Evolutionary conservation across 441 rosid species (phyloP).

Genomic region (Pelargonium australe): DNA sequence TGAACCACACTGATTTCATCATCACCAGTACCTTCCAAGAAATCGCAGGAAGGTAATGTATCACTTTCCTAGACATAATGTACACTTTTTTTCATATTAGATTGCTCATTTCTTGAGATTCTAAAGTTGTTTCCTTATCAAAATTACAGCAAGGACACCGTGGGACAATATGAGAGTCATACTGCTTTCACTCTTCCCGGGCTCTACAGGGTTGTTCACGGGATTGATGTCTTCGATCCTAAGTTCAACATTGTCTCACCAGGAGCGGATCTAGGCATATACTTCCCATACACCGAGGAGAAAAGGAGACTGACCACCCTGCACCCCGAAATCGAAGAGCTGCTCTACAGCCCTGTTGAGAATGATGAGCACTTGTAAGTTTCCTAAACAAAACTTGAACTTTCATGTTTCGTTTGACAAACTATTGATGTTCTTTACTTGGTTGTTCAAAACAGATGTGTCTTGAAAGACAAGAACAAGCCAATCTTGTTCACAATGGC

Average conservation of each 20-base stretch:
- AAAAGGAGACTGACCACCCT: conserved; percentile 57
- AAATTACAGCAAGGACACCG: conserved; percentile 77
- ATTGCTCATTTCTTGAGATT: background rate
- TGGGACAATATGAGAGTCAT: conserved; percentile 95
- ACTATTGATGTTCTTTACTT: background rate
- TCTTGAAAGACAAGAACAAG: conserved; percentile 66
- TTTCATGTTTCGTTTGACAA: background rate
- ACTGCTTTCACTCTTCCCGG: conserved; percentile 94
- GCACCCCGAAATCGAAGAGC: conserved; percentile 77
- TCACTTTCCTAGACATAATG: background rate
- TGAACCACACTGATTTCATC: conserved; percentile 95
- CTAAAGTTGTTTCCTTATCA: background rate
- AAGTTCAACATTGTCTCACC: conserved; percentile 97
- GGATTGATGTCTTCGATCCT: conserved; percentile 86
- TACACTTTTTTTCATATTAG: background rate
- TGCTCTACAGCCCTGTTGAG: conserved; percentile 76
- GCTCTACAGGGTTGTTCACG: conserved; percentile 87
- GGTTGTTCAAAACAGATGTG: conserved; percentile 38
- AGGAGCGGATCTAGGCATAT: conserved; percentile 81
- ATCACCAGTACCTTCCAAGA: conserved; percentile 98
- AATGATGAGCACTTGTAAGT: conserved; percentile 81
- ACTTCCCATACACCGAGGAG: conserved; percentile 74
- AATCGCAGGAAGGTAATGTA: conserved; percentile 85
- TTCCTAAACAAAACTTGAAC: background rate
- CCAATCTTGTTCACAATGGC: conserved; percentile 94